Percentiles rank a stretch among this genome's conserved stretches.
Conservation (phyloP, 495 filamentous ascomycete genomes). For the Lichenothelia convexa region DNA sequence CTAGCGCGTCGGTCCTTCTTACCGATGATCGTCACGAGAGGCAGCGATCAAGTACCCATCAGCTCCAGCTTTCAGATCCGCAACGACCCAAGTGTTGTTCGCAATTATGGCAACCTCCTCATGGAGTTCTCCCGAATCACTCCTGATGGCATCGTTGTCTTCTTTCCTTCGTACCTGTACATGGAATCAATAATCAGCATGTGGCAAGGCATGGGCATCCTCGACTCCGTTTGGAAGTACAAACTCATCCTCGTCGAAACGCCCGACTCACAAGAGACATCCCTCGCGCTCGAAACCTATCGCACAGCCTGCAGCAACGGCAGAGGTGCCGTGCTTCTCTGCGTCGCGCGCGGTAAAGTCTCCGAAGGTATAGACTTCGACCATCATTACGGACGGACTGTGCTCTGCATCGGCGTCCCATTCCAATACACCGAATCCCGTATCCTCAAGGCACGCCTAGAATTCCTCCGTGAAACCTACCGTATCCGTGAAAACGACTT, state of each 20-base stretch:
- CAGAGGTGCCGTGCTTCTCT: constrained; percentile 78
- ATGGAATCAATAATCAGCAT: constrained; percentile 98
- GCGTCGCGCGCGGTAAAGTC: constrained; percentile 92
- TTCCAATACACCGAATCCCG: constrained; percentile 98
- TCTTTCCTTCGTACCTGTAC: constrained; percentile 97
- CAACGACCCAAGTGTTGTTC: constrained; percentile 82
- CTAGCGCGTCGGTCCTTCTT: constrained; percentile 88
- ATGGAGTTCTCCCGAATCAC: constrained; percentile 89
- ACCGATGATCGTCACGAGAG: constrained; percentile 92
- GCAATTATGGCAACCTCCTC: constrained; percentile 86
- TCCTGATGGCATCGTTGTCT: constrained; percentile 93
- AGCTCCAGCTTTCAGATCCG: constrained; percentile 84
- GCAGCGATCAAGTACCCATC: constrained; percentile 80
- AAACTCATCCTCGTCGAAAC: constrained; percentile 98
- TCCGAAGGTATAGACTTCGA: constrained; percentile 98
- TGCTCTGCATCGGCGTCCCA: constrained; percentile 90
- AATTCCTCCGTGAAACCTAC: constrained; percentile 93
- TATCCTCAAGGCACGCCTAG: constrained; percentile 86
- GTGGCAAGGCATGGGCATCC: constrained; percentile 96
- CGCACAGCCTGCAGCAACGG: constrained; percentile 95
- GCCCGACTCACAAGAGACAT: constrained; percentile 91
- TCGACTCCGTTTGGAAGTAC: constrained; percentile 98
- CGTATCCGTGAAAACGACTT: constrained; percentile 96
- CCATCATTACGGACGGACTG: constrained; percentile 93
- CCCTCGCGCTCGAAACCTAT: constrained; percentile 87